Evolutionary conservation across 257 asterid species (phyloP).

Genomic region (Fraxinus excelsior): DNA sequence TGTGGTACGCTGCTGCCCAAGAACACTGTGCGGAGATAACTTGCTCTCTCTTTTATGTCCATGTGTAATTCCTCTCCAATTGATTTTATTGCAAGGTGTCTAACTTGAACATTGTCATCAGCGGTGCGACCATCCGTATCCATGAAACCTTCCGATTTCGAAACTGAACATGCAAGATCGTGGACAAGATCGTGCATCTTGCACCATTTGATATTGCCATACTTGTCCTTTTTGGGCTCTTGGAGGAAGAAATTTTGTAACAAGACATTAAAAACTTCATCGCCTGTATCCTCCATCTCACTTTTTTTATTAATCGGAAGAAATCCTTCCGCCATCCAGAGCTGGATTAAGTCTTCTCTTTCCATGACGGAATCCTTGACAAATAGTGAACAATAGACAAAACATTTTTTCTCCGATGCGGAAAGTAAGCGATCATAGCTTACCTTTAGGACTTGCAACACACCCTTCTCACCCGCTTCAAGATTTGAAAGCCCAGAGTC

Average conservation of each 20-base stretch:
- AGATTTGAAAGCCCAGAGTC: not conserved
- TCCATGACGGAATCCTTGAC: not conserved
- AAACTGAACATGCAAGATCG: conserved; percentile 27
- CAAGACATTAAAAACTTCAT: conserved; percentile 15
- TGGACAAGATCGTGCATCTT: conserved; percentile 46
- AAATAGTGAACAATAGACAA: conserved; percentile 14
- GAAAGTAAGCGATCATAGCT: conserved; percentile 7
- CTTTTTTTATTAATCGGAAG: not conserved
- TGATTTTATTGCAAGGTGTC: conserved; percentile 3
- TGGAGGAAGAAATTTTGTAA: conserved; percentile 32
- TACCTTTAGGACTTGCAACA: conserved; percentile 1
- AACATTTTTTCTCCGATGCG: not conserved
- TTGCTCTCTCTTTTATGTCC: conserved; percentile 4
- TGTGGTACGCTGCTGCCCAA: too few relatives aligned
- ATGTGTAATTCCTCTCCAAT: not conserved
- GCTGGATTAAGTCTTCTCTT: not conserved
- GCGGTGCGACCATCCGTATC: not conserved
- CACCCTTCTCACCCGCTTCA: not conserved
- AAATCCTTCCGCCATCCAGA: not conserved
- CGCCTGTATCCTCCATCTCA: conserved; percentile 12
- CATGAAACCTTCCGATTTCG: not conserved
- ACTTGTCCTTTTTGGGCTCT: conserved; percentile 19
- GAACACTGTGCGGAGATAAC: not conserved
- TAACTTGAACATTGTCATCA: not conserved
- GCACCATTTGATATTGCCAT: conserved; percentile 19